Evolutionary conservation across 805 yeast species (phyloP), one percentile per base, ranked within the genome.

Genomic region (Candida ipomoeae): DNA sequence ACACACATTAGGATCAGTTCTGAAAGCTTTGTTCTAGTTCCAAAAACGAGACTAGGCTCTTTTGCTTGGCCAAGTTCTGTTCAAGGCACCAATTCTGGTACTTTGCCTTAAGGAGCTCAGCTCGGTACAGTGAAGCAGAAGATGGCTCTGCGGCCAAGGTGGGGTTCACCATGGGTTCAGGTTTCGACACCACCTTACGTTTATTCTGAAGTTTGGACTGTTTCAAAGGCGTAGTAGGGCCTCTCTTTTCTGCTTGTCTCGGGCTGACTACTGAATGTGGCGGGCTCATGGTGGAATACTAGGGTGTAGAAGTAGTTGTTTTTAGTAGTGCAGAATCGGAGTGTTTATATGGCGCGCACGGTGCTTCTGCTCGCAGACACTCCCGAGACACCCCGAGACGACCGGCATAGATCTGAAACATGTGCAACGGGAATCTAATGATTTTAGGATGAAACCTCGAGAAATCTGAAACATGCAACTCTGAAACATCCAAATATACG

Each of bases 161-260:
- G 15, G 46, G 20, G 18, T 41, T 46, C 17, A 49, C 34, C 13
- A 34, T 38, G 37, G 50, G 33, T 5, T 49, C 52, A 14, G 31
- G 39, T 39, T 55, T 55, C 17, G 55, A 37, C 17, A 49, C 41
- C 39, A 43, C 58, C 44, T 45, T 56, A 52, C 52, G 67, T 51
- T 50, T 58, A 40, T 60, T 59, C 26, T 59, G 64, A 18, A 60
- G 50, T 17, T 55, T 49, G 6, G 69, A 60, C 14, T 67, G 68
- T 7, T 69, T 59, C 45, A 69, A 54, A 1, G 76, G 76, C 5
- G 76, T 68, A 15, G 66, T 56, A 21, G 76, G 70, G 6, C 67
- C 70, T 42, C 74, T 58, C 53, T 69, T 69, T 17, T 48, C 55
- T 2, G 55, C 44, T 18, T 51, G 50, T 46, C 55, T 38, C 3